Percentiles rank a stretch among this genome's conserved stretches.
phyloP scores from a whole-genome alignment of 106 monocot species.

The Dactylorhiza incarnata region DNA sequence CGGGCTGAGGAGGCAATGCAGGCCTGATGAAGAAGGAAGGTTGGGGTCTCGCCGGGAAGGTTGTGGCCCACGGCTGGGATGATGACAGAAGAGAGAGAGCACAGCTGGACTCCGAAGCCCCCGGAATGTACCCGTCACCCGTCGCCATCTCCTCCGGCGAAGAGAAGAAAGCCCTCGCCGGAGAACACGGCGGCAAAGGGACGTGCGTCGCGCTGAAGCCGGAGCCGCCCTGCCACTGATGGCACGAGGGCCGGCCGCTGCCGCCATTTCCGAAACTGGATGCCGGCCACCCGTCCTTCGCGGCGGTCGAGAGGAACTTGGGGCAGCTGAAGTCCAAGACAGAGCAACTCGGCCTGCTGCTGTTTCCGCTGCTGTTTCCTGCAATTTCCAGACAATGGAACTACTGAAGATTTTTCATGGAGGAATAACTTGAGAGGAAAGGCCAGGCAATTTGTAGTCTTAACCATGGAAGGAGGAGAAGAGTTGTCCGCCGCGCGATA shows the following conservation, averaged over 20 bases:
- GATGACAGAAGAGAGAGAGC: neutral
- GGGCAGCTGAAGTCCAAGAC: neutral
- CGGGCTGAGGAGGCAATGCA: neutral
- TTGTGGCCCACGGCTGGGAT: neutral
- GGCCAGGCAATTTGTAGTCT: too few relatives aligned
- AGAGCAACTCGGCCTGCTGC: neutral
- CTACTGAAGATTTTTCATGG: neutral
- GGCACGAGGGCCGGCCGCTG: neutral
- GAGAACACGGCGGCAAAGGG: neutral
- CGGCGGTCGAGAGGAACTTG: neutral
- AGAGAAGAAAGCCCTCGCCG: neutral
- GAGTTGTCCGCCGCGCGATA: neutral
- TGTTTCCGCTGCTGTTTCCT: neutral
- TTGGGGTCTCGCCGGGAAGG: neutral
- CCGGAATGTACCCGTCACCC: neutral
- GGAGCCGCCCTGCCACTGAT: too few relatives aligned
- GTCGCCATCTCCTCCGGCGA: neutral
- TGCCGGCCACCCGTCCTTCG: neutral
- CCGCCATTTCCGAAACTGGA: neutral
- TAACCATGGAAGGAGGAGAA: neutral
- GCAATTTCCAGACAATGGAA: neutral
- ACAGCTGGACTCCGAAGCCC: neutral
- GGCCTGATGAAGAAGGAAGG: neutral
- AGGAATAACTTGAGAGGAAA: neutral
- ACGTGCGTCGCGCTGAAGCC: neutral